Percentiles rank a stretch among this genome's conserved stretches.
phyloP scores from a whole-genome alignment of 345 rosid species.

The Capsella bursapastoris region DNA sequence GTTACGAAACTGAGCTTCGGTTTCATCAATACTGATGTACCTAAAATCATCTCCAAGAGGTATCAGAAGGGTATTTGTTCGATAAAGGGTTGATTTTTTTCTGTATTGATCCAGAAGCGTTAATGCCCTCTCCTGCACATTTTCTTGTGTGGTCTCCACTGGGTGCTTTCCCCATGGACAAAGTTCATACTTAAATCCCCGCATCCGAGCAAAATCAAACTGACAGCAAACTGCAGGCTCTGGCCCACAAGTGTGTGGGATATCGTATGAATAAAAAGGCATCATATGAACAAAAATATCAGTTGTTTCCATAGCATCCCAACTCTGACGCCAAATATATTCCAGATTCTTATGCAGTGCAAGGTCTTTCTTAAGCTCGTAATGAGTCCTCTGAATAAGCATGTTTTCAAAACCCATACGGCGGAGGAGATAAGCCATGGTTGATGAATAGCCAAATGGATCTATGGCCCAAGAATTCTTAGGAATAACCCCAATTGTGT shows the following conservation, averaged over 20 bases:
- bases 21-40: conserved; percentile 75
- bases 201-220: conserved; percentile 89
- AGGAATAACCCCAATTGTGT: conserved; percentile 87
- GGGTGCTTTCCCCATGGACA: conserved; percentile 92
- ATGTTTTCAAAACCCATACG: conserved; percentile 99
- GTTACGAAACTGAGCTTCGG: conserved; percentile 94
- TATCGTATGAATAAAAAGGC: conserved; percentile 98
- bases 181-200: conserved; percentile 64
- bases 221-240: conserved; percentile 99
- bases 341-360: conserved; percentile 87
- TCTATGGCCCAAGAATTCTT: conserved; percentile 99
- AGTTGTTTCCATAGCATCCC: conserved; percentile 93
- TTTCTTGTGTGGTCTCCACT: conserved; percentile 72
- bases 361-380: conserved; percentile 98
- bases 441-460: conserved; percentile 97
- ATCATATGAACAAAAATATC: conserved; percentile 98
- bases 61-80: conserved; percentile 89
- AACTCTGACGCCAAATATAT: conserved; percentile 94
- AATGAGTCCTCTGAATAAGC: conserved; percentile 99
- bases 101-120: conserved; percentile 88
- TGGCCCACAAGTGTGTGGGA: conserved; percentile 99
- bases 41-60: conserved; percentile 99
- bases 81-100: conserved; percentile 84
- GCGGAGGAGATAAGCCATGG: conserved; percentile 95
- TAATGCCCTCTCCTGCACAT: conserved; percentile 88